Percentiles rank a stretch among this genome's conserved stretches.
phyloP scores from a whole-genome alignment of 176 grass and related monocot species.

The Olyra latifolia region DNA sequence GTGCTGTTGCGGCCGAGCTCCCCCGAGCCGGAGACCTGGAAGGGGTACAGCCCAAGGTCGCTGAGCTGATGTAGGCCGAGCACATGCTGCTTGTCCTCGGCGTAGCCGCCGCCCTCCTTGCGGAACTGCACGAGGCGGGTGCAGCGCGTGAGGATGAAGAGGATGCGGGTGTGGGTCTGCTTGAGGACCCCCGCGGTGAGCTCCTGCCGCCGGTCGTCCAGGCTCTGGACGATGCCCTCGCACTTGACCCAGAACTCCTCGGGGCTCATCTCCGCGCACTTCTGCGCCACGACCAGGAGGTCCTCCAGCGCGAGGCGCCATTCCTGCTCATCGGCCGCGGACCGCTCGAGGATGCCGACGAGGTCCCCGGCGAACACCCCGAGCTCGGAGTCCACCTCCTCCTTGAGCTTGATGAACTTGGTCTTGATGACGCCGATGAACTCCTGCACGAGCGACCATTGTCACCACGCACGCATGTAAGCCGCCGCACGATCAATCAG shows the following conservation, averaged over 20 bases:
- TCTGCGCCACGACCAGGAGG: conserved; percentile 79
- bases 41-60: conserved; percentile 75
- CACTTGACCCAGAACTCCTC: conserved; percentile 82
- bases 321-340: neutral
- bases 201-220: conserved; percentile 88
- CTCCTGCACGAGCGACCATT: conserved; percentile 44
- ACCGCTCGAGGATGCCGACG: conserved; percentile 49
- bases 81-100: conserved; percentile 39
- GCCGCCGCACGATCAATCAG: neutral
- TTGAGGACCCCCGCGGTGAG: conserved; percentile 56
- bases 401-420: conserved; percentile 78
- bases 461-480: neutral
- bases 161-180: conserved; percentile 72
- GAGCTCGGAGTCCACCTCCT: conserved; percentile 79
- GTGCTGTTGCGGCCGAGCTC: conserved; percentile 63
- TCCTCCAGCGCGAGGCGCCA: conserved; percentile 66
- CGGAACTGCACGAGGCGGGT: conserved; percentile 89
- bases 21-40: conserved; percentile 31
- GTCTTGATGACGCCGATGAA: conserved; percentile 61
- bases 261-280: conserved; percentile 74
- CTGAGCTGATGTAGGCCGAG: conserved; percentile 80
- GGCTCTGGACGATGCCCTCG: conserved; percentile 73
- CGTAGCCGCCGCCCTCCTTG: conserved; percentile 53
- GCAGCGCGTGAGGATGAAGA: conserved; percentile 95
- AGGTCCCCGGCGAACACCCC: conserved; percentile 78